Evolutionary conservation across 2,329 filamentous ascomycete species (phyloP).

Genomic region (Botrytis squamosa): DNA sequence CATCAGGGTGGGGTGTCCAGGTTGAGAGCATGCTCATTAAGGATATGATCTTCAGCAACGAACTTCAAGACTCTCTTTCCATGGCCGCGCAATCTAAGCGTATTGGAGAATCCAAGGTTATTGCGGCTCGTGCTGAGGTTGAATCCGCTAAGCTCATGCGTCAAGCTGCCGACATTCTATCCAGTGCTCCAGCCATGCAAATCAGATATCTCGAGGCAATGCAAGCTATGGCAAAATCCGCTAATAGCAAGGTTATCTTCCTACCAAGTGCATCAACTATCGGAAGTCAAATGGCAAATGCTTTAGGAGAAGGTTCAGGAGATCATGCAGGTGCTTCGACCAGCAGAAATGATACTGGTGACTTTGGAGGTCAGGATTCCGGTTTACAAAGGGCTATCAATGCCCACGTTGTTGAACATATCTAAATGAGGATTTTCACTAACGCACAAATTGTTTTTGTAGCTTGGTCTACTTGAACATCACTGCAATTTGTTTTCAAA

Average conservation of each 20-base stretch:
- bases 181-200: conserved; percentile 93
- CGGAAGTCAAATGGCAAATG: conserved; percentile 58
- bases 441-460: conserved; percentile 30
- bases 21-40: conserved; percentile 99
- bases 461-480: conserved; percentile 37
- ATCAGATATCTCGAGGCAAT: conserved; percentile 97
- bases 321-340: conserved; percentile 45
- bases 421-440: conserved; percentile 50
- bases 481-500: not conserved
- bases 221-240: conserved; percentile 96
- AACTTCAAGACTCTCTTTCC: conserved; percentile 91
- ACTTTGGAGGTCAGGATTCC: conserved; percentile 53
- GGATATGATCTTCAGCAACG: conserved; percentile 95
- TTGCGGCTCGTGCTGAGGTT: conserved; percentile 94
- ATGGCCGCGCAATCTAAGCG: conserved; percentile 99
- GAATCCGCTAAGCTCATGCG: conserved; percentile 93
- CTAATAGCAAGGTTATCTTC: conserved; percentile 87
- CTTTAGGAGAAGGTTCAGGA: conserved; percentile 56
- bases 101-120: conserved; percentile 97
- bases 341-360: conserved; percentile 43
- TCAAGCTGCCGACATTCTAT: conserved; percentile 90
- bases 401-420: conserved; percentile 79
- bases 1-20: conserved; percentile 88
- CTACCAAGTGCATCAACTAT: conserved; percentile 57
- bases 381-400: conserved; percentile 81